Evolutionary conservation across 2,329 filamentous ascomycete species (phyloP), one percentile per base, ranked within the genome.

Genomic region (Fusarium camptoceras): DNA sequence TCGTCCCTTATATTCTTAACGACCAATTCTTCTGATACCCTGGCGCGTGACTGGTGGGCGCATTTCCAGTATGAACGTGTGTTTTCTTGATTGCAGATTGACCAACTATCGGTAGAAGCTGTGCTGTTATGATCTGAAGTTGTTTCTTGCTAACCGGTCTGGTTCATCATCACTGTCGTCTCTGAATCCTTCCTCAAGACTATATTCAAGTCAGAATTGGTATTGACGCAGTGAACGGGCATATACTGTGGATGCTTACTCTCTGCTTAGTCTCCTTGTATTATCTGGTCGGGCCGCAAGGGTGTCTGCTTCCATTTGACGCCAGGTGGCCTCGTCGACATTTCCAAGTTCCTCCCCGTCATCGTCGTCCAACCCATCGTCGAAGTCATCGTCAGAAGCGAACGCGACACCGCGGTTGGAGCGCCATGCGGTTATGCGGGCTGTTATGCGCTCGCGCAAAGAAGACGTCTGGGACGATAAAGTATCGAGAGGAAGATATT

Each of bases 311-410:
- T 81, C 81, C 27, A 84, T 77, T 50, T 80, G 81, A 64, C 82
- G 78, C 75, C 81, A 76, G 50, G 80, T 81, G 57, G 84, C 80
- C 59, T 84, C 83, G 69, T 88, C 83, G 42, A 92, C 86, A 51
- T 88, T 85, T 67, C 87, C 88, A 14, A 91, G 79, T 78, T 93
- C 91, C 75, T 94, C 90, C 43, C 89, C 91, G n/a, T 91, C 90
- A 42, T 74, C 71, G 6, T 69, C 73, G n/a, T 89, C 74, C 84
- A 86, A 58, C 83, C 86, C 88, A 25, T 85, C 82, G 14, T 86
- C 84, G 24, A 80, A 81, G 24, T 74, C 75, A 46, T 76, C 77
- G 59, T 83, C 83, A 30, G 79, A 76, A 27, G 80, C 79, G 66
- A 82, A 76, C 27, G 81, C 79, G n/a, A 84, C 81, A 24, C 78